Conservation (phyloP, 257 asterid species). For the Jaltomata sinuosa region DNA sequence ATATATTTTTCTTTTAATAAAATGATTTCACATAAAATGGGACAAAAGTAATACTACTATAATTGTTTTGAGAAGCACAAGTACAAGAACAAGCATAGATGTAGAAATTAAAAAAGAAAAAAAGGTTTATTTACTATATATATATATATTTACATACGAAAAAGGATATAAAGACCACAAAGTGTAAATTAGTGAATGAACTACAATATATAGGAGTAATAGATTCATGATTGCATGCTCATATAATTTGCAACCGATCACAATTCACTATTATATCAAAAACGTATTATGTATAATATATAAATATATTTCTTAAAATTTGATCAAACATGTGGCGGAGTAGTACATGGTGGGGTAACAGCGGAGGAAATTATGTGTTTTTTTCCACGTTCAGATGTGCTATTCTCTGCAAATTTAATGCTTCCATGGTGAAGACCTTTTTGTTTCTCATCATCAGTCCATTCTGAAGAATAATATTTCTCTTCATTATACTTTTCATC, state of each 20-base stretch:
- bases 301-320: background rate
- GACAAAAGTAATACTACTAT: background rate
- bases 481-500: constrained; percentile 14
- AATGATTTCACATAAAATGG: background rate
- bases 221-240: background rate
- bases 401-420: constrained; percentile 6
- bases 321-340: background rate
- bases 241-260: background rate
- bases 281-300: background rate
- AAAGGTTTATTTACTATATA: background rate
- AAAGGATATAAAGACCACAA: background rate
- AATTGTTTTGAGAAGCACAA: background rate
- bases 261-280: background rate
- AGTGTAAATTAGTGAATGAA: background rate
- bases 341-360: background rate
- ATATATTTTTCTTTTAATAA: background rate
- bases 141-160: background rate
- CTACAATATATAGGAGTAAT: background rate
- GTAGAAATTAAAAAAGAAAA: background rate
- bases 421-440: constrained; percentile 6
- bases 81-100: background rate
- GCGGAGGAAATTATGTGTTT: background rate
- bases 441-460: constrained; percentile 14
- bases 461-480: constrained; percentile 29
- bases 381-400: constrained; percentile 15